These are phyloP conservation scores for Coniella vitis DNA, from an alignment of 2,329 filamentous ascomycete genomes.

Conservation along the genomic window DNA sequence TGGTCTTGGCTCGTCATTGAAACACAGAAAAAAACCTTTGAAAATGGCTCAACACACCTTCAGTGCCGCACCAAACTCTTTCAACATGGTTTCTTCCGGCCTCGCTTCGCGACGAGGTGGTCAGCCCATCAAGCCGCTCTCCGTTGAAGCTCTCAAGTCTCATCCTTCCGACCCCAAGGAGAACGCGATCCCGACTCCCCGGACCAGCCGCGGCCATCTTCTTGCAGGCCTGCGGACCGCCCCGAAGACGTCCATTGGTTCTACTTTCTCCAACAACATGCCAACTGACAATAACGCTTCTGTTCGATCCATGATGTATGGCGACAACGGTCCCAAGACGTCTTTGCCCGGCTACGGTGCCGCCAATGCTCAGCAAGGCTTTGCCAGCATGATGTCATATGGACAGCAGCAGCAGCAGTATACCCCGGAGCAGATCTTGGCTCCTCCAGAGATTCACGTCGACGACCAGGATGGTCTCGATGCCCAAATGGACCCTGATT, in stretches of 20 bases:
- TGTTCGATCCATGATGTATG: conserved; percentile 37
- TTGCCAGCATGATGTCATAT: conserved; percentile 22
- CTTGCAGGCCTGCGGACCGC: conserved; percentile 89
- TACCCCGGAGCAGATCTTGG: conserved; percentile 84
- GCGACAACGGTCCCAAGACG: conserved; percentile 46
- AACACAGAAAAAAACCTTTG: too few species aligned
- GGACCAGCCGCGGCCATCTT: conserved; percentile 90
- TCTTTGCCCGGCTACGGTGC: conserved; percentile 43
- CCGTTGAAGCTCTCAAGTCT: conserved; percentile 64
- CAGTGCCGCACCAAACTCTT: conserved; percentile 55
- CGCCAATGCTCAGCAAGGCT: conserved; percentile 25
- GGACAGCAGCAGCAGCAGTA: conserved; percentile 31
- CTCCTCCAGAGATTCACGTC: conserved; percentile 74
- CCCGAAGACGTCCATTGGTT: conserved; percentile 73
- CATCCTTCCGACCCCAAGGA: conserved; percentile 56
- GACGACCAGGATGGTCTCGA: conserved; percentile 53
- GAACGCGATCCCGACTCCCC: conserved; percentile 69
- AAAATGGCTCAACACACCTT: conserved; percentile 93
- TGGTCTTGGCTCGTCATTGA: conserved; percentile 63
- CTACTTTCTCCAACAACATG: conserved; percentile 48
- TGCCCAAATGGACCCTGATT: conserved; percentile 72
- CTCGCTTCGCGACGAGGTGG: conserved; percentile 81
- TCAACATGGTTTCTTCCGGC: conserved; percentile 68
- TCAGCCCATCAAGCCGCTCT: conserved; percentile 85
- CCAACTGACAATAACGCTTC: conserved; percentile 33